Evolutionary conservation across 2,329 filamentous ascomycete genomes (phyloP).

Genomic region (Claviceps spartinae): DNA sequence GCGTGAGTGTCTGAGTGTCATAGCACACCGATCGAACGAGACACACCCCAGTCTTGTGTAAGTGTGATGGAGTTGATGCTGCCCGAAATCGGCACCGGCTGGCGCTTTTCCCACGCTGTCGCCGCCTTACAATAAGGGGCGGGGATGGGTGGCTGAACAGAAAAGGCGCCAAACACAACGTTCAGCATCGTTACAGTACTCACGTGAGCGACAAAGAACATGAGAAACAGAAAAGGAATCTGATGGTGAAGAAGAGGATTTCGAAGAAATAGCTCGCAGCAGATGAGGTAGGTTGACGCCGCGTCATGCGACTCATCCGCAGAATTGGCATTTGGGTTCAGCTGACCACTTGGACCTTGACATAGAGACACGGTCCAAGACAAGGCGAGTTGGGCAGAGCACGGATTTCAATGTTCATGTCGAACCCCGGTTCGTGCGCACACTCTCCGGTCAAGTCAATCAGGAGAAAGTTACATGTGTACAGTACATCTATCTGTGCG

Average conservation of each 20-base stretch:
- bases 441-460: no score
- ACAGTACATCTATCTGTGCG: neutral
- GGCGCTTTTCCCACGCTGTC: neutral
- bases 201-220: neutral
- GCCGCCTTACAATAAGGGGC: neutral
- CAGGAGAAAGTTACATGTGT: no score
- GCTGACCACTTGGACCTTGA: slow-evolving; percentile 1
- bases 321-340: neutral
- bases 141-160: neutral
- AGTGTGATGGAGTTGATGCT: neutral
- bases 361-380: slow-evolving; percentile 3
- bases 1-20: neutral
- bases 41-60: neutral
- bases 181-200: neutral
- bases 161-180: neutral
- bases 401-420: neutral
- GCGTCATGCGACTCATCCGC: neutral
- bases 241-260: neutral
- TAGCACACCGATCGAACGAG: neutral
- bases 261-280: neutral
- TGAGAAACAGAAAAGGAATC: neutral
- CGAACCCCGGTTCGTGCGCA: slow-evolving; percentile 1
- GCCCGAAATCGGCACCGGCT: neutral
- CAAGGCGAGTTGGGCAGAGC: slow-evolving; percentile 1
- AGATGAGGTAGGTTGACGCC: neutral